Conservation (phyloP, 2,329 filamentous ascomycete species). For the Fusarium dimerum region DNA sequence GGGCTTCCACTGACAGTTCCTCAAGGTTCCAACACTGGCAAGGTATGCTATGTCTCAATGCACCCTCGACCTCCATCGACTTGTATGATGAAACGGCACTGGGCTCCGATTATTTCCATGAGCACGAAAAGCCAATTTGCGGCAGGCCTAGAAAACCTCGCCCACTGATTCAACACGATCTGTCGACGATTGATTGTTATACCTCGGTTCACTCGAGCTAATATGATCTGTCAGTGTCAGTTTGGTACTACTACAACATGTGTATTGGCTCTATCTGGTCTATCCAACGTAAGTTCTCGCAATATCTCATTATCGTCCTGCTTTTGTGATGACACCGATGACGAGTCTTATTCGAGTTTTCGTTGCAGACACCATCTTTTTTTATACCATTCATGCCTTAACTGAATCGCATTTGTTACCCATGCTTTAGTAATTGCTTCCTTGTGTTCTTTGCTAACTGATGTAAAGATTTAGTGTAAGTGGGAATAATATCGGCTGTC, state of each 20-base stretch:
- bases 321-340: slow-evolving; percentile 60
- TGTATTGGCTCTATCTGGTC: neutral
- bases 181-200: slow-evolving; percentile 8
- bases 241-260: no score
- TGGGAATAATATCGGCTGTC: slow-evolving; percentile 15
- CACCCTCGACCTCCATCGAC: slow-evolving; percentile 18
- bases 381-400: slow-evolving; percentile 74
- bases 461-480: slow-evolving; percentile 23
- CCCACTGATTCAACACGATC: slow-evolving; percentile 71
- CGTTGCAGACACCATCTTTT: slow-evolving; percentile 67
- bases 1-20: slow-evolving; percentile 34
- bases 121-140: slow-evolving; percentile 84
- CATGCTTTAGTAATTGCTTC: slow-evolving; percentile 6
- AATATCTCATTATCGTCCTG: slow-evolving; percentile 17
- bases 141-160: slow-evolving; percentile 99
- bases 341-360: slow-evolving; percentile 77
- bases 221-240: slow-evolving; percentile 19
- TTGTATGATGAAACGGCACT: slow-evolving; percentile 90
- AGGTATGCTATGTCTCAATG: slow-evolving; percentile 33
- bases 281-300: slow-evolving; percentile 18
- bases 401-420: slow-evolving; percentile 39
- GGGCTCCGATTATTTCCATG: slow-evolving; percentile 85
- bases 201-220: slow-evolving; percentile 19
- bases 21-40: slow-evolving; percentile 24
- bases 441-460: slow-evolving; percentile 22